A percentile compares a stretch with the other conserved stretches of the same genome.
Conservation (phyloP, 2,329 filamentous ascomycete species). For the Didymella pinodella region DNA sequence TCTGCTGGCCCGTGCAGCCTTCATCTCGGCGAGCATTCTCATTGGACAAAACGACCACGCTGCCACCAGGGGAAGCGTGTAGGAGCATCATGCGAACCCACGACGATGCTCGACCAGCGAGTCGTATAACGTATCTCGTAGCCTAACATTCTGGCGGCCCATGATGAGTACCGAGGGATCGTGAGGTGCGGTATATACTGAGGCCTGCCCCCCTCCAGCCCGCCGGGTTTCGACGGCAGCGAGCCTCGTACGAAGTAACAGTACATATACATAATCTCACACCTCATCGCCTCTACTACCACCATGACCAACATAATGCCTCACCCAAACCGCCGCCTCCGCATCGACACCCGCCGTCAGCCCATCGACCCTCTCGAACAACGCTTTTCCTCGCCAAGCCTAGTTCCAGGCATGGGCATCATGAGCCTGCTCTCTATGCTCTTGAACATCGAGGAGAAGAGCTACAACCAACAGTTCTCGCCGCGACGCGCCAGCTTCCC, state of each 20-base stretch:
- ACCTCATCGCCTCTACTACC: background rate
- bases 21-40: constrained; percentile 12
- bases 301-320: constrained; percentile 6
- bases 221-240: constrained; percentile 7
- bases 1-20: constrained; percentile 8
- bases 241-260: constrained; percentile 12
- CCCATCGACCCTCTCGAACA: constrained; percentile 18
- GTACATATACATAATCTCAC: background rate
- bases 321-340: constrained; percentile 15
- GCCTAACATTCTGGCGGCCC: constrained; percentile 12
- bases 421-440: constrained; percentile 22
- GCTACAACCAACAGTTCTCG: constrained; percentile 20
- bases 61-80: constrained; percentile 12
- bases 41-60: constrained; percentile 10
- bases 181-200: constrained; percentile 22
- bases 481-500: constrained; percentile 20
- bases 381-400: constrained; percentile 20
- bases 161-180: constrained; percentile 11
- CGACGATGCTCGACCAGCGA: constrained; percentile 12
- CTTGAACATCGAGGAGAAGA: constrained; percentile 21
- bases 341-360: constrained; percentile 13
- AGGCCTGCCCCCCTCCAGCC: background rate
- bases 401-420: constrained; percentile 22
- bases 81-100: constrained; percentile 22
- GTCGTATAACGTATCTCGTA: constrained; percentile 14